Evolutionary conservation across 73 alveolate species (phyloP), one percentile per base, ranked within the genome.

Genomic region (Stentor roeselii): DNA sequence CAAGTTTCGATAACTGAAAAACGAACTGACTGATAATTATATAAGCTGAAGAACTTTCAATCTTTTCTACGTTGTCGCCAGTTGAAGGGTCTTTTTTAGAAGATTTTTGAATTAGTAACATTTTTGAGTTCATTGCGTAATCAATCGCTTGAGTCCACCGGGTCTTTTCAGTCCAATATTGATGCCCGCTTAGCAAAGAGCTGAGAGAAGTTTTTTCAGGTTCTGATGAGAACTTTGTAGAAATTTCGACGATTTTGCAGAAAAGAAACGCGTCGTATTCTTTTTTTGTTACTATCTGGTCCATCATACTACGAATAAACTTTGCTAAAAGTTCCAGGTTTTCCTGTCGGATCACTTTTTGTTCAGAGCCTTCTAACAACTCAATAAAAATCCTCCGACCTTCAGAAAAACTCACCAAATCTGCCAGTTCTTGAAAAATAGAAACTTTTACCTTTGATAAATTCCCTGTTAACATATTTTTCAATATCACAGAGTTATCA

Each of bases 121-220:
- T n/a, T 32, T 67, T 21, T 30, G 80, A 14, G 27, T 67, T 32
- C 11, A 67, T 34, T 21, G 80, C 42, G 2, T 2, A 21, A 1
- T 21, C 41, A 67, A 67, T 67, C 27, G 80, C 80, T 67, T 67
- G 80, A 32, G 11, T 67, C 37, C 80, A 67, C 21, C 80, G n/a
- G 21, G 21, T 67, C 0, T n/a, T 27, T 27, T 67, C 80, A 67
- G 80, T 21, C 42, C 80, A 67, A 11, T 27, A 21, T 27, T 32
- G 34, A 2, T 67, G 80, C 11, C 42, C 15, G 2, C 50, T 30
- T 0, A 67, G 21, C 21, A 67, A 67, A 32, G 27, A 27, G 15
- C 42, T 21, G 1, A 67, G 34, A 67, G n/a, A 30, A 1, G 21
- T 21, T 67, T 67, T 67, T 1, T 40, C 50, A 11, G 50, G 21